Percentiles rank a stretch among this genome's conserved stretches.
Conservation (phyloP, 2,329 filamentous ascomycete species). For the Endoconidiophora polonica region DNA sequence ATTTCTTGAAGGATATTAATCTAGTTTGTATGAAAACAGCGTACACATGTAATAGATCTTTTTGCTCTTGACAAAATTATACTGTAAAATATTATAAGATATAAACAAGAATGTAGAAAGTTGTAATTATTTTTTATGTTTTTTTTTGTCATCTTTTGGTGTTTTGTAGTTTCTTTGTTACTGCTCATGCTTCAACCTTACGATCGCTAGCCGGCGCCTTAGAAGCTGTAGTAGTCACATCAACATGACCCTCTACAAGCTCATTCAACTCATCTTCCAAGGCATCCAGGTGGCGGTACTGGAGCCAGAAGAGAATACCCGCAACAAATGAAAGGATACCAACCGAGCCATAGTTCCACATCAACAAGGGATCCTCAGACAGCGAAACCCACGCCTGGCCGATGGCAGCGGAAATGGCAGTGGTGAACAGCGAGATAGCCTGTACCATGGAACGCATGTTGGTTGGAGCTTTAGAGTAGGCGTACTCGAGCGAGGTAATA, state of each 20-base stretch:
- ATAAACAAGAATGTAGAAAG: no score
- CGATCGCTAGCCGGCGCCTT: no score
- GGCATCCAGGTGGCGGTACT: conserved; percentile 43
- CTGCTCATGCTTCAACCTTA: neutral
- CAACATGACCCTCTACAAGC: conserved; percentile 23
- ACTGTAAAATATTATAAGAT: neutral
- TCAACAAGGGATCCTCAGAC: conserved; percentile 43
- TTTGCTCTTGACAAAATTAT: neutral
- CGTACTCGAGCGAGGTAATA: conserved; percentile 51
- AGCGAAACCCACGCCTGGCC: conserved; percentile 37
- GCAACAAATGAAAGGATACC: conserved; percentile 47
- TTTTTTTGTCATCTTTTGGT: neutral
- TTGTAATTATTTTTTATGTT: neutral
- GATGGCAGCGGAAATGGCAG: conserved; percentile 49
- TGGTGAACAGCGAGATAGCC: conserved; percentile 51
- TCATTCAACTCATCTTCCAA: conserved; percentile 53
- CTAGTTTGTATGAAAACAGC: neutral
- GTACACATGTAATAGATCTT: neutral
- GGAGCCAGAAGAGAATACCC: conserved; percentile 52
- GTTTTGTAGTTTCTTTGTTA: neutral
- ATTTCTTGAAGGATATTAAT: no score
- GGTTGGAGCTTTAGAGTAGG: conserved; percentile 57
- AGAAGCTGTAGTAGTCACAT: neutral
- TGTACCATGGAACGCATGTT: conserved; percentile 64
- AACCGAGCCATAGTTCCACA: conserved; percentile 58